A percentile compares a stretch with the other conserved stretches of the same genome.
Evolutionary conservation across 1,284 basidiomycete genomes (phyloP).

Genomic region (Laetiporus sulphureus): DNA sequence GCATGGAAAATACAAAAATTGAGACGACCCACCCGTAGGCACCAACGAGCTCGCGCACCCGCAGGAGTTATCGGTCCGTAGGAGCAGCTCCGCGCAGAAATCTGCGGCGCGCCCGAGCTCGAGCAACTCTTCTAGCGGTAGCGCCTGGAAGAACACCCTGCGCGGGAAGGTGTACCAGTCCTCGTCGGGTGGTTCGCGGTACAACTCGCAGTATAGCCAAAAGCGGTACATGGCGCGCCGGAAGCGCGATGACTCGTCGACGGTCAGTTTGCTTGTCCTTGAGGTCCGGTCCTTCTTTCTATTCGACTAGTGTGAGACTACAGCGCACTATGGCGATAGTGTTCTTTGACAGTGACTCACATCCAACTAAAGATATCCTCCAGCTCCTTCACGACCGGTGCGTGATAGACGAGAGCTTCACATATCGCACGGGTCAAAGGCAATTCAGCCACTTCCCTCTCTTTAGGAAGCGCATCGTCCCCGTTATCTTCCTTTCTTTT

Average conservation of each 20-base stretch:
- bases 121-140: slow-evolving; percentile 11
- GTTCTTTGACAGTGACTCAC: slow-evolving; percentile 14
- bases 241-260: slow-evolving; percentile 24
- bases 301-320: neutral
- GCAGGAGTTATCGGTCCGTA: too few relatives aligned
- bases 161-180: too few relatives aligned
- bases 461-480: too few relatives aligned
- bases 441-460: too few relatives aligned
- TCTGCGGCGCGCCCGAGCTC: slow-evolving; percentile 7
- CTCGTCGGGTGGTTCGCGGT: slow-evolving; percentile 10
- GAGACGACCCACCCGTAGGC: too few relatives aligned
- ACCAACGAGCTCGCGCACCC: too few relatives aligned
- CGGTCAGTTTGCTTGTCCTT: slow-evolving; percentile 17
- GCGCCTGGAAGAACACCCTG: neutral
- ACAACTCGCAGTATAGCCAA: slow-evolving; percentile 17
- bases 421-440: too few relatives aligned
- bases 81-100: slow-evolving; percentile 9
- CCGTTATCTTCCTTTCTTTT: too few relatives aligned
- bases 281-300: slow-evolving; percentile 29
- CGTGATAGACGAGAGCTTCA: slow-evolving; percentile 16
- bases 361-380: slow-evolving; percentile 32
- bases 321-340: slow-evolving; percentile 3
- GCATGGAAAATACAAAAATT: too few relatives aligned
- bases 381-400: slow-evolving; percentile 16
- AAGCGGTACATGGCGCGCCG: slow-evolving; percentile 27